Conservation (phyloP, 306 rosid species). For the Quercus variabilis region DNA sequence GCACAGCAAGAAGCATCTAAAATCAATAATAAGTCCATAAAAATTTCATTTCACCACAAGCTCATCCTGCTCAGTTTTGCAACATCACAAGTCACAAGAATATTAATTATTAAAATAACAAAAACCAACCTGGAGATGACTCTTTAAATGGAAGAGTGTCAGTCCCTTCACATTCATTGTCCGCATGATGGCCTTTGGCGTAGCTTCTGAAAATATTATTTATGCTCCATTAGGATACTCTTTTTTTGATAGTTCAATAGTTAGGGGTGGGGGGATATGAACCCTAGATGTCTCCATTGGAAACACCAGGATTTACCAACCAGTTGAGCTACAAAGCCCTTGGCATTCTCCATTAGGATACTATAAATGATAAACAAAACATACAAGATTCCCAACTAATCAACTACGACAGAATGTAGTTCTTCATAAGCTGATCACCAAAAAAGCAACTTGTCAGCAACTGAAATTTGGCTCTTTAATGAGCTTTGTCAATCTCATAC, state of each 20-base stretch:
- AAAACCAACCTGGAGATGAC: constrained; percentile 88
- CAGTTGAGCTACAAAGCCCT: no score
- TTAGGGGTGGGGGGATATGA: no score
- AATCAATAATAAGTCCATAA: constrained; percentile 5
- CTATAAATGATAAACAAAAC: constrained; percentile 14
- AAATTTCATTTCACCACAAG: constrained; percentile 18
- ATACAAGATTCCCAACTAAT: constrained; percentile 1
- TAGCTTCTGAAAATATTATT: constrained; percentile 80
- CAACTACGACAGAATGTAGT: constrained; percentile 2
- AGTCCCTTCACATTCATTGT: constrained; percentile 99
- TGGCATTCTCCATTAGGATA: no score
- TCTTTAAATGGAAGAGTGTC: constrained; percentile 95
- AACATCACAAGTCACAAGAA: neutral
- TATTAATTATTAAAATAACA: neutral
- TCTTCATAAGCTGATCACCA: constrained; percentile 7
- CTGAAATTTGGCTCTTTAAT: constrained; percentile 4
- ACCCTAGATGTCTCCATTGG: no score
- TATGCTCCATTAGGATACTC: constrained; percentile 31
- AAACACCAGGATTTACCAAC: no score
- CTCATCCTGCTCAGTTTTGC: constrained; percentile 1
- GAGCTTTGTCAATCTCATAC: constrained; percentile 11
- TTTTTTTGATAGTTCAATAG: no score
- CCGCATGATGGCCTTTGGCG: constrained; percentile 98
- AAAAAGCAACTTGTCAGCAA: constrained; percentile 3
- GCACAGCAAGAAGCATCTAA: constrained; percentile 19